Evolutionary conservation across 1,139 yeast genomes (phyloP).

Genomic region (Saccharomyces pastorianus): DNA sequence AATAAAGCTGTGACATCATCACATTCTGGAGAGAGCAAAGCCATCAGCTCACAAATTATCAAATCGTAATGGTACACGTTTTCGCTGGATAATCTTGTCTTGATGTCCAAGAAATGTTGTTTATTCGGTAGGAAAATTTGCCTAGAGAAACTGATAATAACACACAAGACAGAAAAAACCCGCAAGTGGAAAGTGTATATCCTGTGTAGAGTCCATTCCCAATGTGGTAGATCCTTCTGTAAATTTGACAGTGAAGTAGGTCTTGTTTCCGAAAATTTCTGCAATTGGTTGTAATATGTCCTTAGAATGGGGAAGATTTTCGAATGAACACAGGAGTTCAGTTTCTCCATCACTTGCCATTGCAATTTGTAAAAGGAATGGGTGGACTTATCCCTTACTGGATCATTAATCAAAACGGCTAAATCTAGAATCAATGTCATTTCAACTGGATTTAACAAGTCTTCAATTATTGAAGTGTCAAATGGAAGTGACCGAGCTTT

Average conservation of each 20-base stretch:
- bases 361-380: constrained; percentile 24
- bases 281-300: constrained; percentile 19
- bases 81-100: constrained; percentile 17
- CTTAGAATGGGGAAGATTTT: constrained; percentile 19
- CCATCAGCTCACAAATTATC: constrained; percentile 7
- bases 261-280: constrained; percentile 15
- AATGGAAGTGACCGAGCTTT: constrained; percentile 28
- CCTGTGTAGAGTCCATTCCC: constrained; percentile 41
- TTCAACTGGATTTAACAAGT: constrained; percentile 33
- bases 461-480: constrained; percentile 29
- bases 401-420: constrained; percentile 26
- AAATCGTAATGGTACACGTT: constrained; percentile 24
- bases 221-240: constrained; percentile 28
- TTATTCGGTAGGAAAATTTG: constrained; percentile 25
- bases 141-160: constrained; percentile 17
- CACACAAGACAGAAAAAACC: constrained; percentile 14
- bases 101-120: constrained; percentile 13
- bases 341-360: constrained; percentile 24
- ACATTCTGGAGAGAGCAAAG: neutral
- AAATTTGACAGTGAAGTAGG: constrained; percentile 5
- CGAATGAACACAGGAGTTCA: constrained; percentile 15
- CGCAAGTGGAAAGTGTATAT: constrained; percentile 34
- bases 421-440: constrained; percentile 29
- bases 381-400: constrained; percentile 22
- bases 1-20: neutral